These are phyloP conservation scores for Metschnikowia anglica DNA, from an alignment of 805 yeast genomes.

Conservation along the genomic window DNA sequence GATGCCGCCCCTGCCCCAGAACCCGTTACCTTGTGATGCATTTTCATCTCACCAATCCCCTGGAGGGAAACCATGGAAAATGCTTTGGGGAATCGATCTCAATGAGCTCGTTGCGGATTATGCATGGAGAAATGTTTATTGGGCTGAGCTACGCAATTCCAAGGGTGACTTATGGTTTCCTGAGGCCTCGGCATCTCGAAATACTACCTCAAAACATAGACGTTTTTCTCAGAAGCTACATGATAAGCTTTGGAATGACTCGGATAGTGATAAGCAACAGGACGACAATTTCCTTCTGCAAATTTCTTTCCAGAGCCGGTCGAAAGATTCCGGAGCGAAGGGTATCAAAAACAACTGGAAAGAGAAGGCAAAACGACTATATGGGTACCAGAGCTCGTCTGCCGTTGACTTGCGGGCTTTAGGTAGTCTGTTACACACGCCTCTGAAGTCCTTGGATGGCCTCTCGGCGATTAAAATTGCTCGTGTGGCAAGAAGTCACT, in stretches of 20 bases:
- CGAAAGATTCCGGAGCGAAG: not conserved
- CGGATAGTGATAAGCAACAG: constrained; percentile 13
- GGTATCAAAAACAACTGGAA: constrained; percentile 12
- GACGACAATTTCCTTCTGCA: constrained; percentile 10
- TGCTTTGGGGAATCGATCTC: constrained; percentile 65
- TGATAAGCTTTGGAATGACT: constrained; percentile 34
- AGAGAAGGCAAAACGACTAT: constrained; percentile 15
- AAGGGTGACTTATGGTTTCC: constrained; percentile 54
- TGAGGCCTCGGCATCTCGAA: constrained; percentile 3
- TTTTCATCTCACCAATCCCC: constrained; percentile 43
- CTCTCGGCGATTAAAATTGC: constrained; percentile 8
- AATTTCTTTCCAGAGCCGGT: constrained; percentile 10
- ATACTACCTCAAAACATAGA: constrained; percentile 3
- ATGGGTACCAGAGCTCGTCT: constrained; percentile 11
- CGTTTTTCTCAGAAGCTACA: constrained; percentile 25
- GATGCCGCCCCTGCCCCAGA: constrained; percentile 10
- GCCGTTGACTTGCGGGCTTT: constrained; percentile 4
- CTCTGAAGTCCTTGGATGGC: constrained; percentile 14
- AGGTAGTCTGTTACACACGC: not conserved
- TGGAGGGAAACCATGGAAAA: constrained; percentile 36
- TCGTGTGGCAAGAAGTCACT: constrained; percentile 7
- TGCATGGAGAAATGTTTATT: constrained; percentile 56
- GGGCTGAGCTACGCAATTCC: constrained; percentile 49
- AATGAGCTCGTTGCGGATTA: constrained; percentile 57
- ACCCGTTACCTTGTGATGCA: constrained; percentile 65